phyloP scores from a whole-genome alignment of 2,329 filamentous ascomycete genomes.

The Pseudocercospora pini-densiflorae region DNA sequence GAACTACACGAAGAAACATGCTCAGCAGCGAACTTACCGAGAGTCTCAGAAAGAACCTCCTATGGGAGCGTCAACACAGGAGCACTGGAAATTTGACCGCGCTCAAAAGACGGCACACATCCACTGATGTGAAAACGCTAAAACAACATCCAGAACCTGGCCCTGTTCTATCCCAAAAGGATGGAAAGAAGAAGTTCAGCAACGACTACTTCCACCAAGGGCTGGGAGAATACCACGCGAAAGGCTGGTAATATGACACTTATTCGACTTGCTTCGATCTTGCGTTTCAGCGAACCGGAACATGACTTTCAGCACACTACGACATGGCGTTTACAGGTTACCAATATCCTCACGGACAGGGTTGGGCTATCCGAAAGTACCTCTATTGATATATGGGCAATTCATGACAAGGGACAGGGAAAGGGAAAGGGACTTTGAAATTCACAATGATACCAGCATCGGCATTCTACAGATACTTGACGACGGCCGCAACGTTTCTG shows the following conservation, averaged over 20 bases:
- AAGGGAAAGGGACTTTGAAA: constrained; percentile 11
- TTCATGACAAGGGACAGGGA: constrained; percentile 5
- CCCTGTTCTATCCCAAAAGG: constrained; percentile 49
- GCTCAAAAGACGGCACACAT: constrained; percentile 86
- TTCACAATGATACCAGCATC: constrained; percentile 34
- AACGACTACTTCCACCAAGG: constrained; percentile 87
- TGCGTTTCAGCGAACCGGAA: constrained; percentile 35
- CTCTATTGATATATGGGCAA: constrained; percentile 1
- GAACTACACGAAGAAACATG: constrained; percentile 94
- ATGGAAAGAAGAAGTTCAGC: constrained; percentile 65
- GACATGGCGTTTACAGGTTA: constrained; percentile 13
- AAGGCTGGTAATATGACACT: not conserved
- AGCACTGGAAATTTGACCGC: constrained; percentile 86
- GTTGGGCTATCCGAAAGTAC: constrained; percentile 10
- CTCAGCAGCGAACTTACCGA: constrained; percentile 92
- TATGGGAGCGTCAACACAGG: constrained; percentile 96
- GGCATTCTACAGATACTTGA: constrained; percentile 28
- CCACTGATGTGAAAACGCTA: constrained; percentile 87
- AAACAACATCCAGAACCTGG: constrained; percentile 75
- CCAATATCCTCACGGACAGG: constrained; percentile 23
- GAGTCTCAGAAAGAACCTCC: constrained; percentile 84
- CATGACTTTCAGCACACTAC: constrained; percentile 19
- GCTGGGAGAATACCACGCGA: constrained; percentile 64
- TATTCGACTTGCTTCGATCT: constrained; percentile 26
- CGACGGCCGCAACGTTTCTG: constrained; percentile 24